Evolutionary conservation across 208 protist genomes (phyloP).

Genomic region (Crithidia bombi): DNA sequence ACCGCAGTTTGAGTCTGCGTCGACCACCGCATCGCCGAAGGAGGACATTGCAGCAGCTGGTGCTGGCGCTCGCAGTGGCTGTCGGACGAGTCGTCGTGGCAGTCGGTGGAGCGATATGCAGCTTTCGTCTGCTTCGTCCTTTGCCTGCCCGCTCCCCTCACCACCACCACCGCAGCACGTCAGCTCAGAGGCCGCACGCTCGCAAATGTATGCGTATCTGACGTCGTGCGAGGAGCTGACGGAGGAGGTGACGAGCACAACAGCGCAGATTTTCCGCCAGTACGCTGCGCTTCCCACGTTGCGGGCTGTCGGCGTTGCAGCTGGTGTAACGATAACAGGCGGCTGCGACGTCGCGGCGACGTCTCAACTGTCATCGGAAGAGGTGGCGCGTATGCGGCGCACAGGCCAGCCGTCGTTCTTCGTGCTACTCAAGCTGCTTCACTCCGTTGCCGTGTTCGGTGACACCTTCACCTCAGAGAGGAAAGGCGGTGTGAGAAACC

Average conservation of each 20-base stretch:
- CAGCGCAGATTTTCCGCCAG: conserved; percentile 42
- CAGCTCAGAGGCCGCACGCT: background rate
- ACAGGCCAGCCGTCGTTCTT: conserved; percentile 33
- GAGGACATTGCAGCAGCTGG: background rate
- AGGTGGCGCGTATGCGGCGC: background rate
- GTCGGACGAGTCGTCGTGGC: background rate
- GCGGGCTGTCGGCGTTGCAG: background rate
- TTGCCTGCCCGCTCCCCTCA: background rate
- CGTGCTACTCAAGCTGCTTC: conserved; percentile 42
- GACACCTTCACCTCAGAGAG: background rate
- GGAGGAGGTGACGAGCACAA: conserved; percentile 18
- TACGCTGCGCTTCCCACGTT: conserved; percentile 41
- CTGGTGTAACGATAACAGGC: background rate
- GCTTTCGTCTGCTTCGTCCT: conserved; percentile 1
- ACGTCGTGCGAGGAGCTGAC: background rate
- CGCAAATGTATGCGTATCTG: conserved; percentile 11
- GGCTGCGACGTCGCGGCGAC: background rate
- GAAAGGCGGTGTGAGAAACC: background rate
- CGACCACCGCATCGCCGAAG: background rate
- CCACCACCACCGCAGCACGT: conserved; percentile 7
- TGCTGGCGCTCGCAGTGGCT: background rate
- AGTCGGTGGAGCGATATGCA: background rate
- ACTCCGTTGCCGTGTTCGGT: conserved; percentile 24
- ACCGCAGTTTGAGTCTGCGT: background rate
- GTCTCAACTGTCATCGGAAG: background rate